These are phyloP conservation scores for Strobilomyces echinocephalus DNA, from an alignment of 768 basidiomycete genomes.

Conservation along the genomic window DNA sequence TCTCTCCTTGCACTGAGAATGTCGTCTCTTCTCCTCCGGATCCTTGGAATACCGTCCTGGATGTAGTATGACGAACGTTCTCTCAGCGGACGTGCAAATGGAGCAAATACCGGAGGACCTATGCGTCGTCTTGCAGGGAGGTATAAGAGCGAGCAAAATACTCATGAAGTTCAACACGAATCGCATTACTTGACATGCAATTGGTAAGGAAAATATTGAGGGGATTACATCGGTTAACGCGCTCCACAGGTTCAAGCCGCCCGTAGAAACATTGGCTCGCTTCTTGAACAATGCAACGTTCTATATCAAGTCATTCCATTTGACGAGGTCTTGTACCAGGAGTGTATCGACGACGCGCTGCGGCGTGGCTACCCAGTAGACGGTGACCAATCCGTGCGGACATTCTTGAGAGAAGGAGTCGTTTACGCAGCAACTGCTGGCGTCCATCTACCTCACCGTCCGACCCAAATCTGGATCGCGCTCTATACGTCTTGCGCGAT, in stretches of 20 bases:
- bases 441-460: conserved; percentile 23
- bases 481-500: conserved; percentile 37
- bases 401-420: conserved; percentile 31
- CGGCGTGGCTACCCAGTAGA: conserved; percentile 25
- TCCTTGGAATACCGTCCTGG: no score
- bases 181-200: neutral
- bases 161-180: neutral
- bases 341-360: conserved; percentile 21
- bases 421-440: conserved; percentile 24
- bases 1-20: neutral
- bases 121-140: neutral
- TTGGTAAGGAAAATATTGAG: conserved; percentile 1
- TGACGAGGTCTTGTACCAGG: conserved; percentile 13
- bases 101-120: no score
- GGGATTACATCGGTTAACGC: neutral
- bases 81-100: neutral
- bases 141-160: neutral
- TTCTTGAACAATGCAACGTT: conserved; percentile 15
- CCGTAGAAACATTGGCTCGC: conserved; percentile 12
- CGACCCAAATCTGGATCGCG: conserved; percentile 29
- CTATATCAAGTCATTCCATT: conserved; percentile 7
- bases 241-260: conserved; percentile 4
- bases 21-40: neutral
- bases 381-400: conserved; percentile 16
- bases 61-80: conserved; percentile 1